Conservation (phyloP, 1,284 basidiomycete species). For the Apiotrichum domesticum region DNA sequence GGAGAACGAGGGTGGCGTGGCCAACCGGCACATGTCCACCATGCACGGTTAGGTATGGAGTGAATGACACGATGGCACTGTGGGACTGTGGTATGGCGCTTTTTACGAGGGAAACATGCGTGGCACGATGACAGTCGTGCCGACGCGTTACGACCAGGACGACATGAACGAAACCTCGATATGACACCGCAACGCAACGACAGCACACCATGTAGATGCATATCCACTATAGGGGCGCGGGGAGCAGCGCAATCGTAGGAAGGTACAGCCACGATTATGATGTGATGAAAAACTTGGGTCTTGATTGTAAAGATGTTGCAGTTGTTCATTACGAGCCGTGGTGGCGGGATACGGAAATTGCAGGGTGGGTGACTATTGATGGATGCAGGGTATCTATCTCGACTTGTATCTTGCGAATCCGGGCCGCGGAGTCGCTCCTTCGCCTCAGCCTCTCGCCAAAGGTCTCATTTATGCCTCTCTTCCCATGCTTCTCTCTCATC, state of each 20-base stretch:
- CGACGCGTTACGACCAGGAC: too few species aligned
- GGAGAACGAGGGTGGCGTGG: not conserved
- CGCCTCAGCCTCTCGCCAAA: not conserved
- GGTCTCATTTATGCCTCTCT: conserved; percentile 4
- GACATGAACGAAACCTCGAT: too few species aligned
- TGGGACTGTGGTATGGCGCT: too few species aligned
- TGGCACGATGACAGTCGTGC: too few species aligned
- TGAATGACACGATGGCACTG: too few species aligned
- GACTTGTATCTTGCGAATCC: conserved; percentile 3
- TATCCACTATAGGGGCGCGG: too few species aligned
- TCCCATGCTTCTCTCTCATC: not conserved
- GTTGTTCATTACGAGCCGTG: not conserved
- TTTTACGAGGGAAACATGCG: too few species aligned
- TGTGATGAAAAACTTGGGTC: not conserved
- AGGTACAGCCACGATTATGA: not conserved
- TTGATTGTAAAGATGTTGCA: not conserved
- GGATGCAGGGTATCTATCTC: not conserved
- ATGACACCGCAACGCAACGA: too few species aligned
- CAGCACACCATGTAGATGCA: too few species aligned
- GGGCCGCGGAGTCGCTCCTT: conserved; percentile 1
- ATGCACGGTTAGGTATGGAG: too few species aligned
- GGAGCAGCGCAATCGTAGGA: too few species aligned
- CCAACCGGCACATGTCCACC: not conserved
- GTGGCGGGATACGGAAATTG: not conserved
- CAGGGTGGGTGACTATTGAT: not conserved